Percentiles rank a stretch among this genome's conserved stretches.
Conservation (phyloP, 768 basidiomycete species). For the Tricholoma hemisulphureum region DNA sequence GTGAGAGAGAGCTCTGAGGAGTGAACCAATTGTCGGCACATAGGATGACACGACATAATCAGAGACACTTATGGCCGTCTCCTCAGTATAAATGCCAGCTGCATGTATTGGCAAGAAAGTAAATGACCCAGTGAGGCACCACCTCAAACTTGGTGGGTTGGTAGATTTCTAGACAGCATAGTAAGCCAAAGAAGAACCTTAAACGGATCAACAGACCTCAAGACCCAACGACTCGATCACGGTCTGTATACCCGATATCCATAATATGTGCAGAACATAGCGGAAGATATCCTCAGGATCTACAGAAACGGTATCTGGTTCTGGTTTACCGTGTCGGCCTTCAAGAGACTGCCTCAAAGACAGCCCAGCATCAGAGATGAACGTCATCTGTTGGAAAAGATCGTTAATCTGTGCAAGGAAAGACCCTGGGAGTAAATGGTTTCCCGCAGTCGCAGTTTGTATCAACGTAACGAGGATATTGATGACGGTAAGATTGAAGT, state of each 20-base stretch:
- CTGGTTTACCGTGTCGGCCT: not conserved
- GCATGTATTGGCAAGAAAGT: not conserved
- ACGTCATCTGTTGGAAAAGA: not conserved
- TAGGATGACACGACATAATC: slow-evolving; percentile 1
- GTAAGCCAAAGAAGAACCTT: not conserved
- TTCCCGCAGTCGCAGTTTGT: not conserved
- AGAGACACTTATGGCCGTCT: not conserved
- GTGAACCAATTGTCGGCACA: not conserved
- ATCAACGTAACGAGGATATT: not conserved
- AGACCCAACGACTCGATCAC: not conserved
- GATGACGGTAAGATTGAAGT: not conserved
- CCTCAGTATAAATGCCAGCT: slow-evolving; percentile 1
- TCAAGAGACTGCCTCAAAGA: not conserved
- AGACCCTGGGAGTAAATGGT: not conserved
- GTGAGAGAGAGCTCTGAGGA: not conserved
- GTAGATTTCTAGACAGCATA: not conserved
- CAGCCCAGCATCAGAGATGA: not conserved
- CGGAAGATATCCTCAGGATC: not conserved
- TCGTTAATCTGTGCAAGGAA: not conserved
- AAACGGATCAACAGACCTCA: not conserved
- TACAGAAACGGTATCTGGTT: not conserved
- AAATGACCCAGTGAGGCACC: not conserved
- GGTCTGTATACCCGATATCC: not conserved
- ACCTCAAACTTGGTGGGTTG: not conserved
- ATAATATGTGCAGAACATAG: not conserved